Base-by-base conservation (phyloP, 495 filamentous ascomycete species). In the Penicillium daleae region DNA sequence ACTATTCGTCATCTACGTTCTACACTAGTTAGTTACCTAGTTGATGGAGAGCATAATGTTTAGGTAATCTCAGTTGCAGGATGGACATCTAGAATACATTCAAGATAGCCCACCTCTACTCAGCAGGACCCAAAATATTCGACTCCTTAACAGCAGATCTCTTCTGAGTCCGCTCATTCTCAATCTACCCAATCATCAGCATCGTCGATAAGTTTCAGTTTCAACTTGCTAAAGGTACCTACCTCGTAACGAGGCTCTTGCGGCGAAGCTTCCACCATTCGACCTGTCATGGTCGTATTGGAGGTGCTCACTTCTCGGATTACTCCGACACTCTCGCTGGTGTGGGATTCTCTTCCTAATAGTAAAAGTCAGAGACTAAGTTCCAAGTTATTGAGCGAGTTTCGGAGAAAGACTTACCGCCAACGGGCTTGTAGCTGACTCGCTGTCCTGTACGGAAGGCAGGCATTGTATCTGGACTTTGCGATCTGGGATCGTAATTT, bases 351-450 rank as follows among this genome's bases (percentile, higher is more conserved):
- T 13, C 66, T 61, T 21, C 74, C 74, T 77, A 27, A 17, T 0
- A 33, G n/a, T 4, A 8, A 40, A 44, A 55, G 44, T 44, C 22
- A 49, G 33, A 19, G 24, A 6, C 3, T n/a, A 51, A 6, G 5
- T 21, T 13, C 7, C 6, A 12, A 22, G 40, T 4, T 9, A 10
- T 22, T 3, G 7, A 2, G 3, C 35, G 35, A 19, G 7, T 21
- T 26, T 35, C 37, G 40, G 29, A 29, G 12, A 21, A 21, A 42
- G 24, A 46, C 56, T 60, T 68, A 77, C 74, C 74, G 19, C 73
- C 71, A 8, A 77, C 74, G 39, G 74, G 73, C 63, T 71, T 76
- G 64, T 77, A 77, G 44, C 60, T 70, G 37, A 77, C 71, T 44
- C 55, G 52, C 17, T 77, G 62, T 57, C 73, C 73, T 54, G 71